These are phyloP conservation scores for Coffea canephora DNA, from an alignment of 257 asterid species.

Conservation along the genomic window DNA sequence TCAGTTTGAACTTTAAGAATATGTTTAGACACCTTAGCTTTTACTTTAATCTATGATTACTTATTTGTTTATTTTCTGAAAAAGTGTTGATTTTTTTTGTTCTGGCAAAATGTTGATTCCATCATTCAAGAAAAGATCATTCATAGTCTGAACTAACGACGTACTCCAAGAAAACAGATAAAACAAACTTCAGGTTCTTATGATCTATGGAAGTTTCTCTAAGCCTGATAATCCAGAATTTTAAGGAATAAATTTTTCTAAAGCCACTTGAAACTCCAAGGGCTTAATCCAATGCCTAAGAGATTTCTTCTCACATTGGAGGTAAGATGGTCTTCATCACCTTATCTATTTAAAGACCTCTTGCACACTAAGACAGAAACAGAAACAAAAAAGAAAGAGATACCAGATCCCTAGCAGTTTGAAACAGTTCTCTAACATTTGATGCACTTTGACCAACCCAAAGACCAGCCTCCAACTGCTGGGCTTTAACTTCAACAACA, in stretches of 20 bases:
- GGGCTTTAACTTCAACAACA: slow-evolving; percentile 87
- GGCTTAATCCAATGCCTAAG: neutral
- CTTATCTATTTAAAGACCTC: neutral
- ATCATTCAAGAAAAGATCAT: no score
- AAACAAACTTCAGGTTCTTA: no score
- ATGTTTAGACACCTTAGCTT: neutral
- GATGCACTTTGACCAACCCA: slow-evolving; percentile 99
- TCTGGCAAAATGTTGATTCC: no score
- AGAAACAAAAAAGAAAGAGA: slow-evolving; percentile 24
- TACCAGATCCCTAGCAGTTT: slow-evolving; percentile 98
- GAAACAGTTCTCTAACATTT: slow-evolving; percentile 91
- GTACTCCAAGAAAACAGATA: no score
- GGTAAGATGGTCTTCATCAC: neutral
- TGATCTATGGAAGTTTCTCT: no score
- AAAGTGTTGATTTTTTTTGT: no score
- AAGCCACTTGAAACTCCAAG: neutral
- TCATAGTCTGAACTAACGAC: no score
- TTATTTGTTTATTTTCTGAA: neutral
- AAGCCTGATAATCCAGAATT: no score
- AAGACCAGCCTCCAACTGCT: slow-evolving; percentile 86
- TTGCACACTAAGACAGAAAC: slow-evolving; percentile 7
- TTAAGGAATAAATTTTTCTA: neutral
- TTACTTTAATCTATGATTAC: neutral
- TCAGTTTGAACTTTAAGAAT: neutral
- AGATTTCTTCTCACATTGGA: slow-evolving; percentile 3